Conservation (phyloP, 768 basidiomycete species). For the Polyporus arcularius region DNA sequence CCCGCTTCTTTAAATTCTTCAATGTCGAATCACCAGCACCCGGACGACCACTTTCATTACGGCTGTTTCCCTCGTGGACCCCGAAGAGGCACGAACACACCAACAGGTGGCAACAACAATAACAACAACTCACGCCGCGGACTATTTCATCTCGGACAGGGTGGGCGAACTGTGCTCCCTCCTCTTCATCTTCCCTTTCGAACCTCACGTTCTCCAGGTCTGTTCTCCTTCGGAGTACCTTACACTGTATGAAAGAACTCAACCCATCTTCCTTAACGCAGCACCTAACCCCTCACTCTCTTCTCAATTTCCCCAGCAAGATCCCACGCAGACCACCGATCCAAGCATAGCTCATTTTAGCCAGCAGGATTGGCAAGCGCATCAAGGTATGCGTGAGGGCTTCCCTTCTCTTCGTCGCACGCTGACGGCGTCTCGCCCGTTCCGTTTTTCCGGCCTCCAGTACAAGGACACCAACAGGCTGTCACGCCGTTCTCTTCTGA, state of each 20-base stretch:
- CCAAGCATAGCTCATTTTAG: conserved; percentile 40
- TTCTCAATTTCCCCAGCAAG: conserved; percentile 63
- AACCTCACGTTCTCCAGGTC: conserved; percentile 90
- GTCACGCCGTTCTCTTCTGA: conserved; percentile 35
- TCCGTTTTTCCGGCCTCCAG: conserved; percentile 14
- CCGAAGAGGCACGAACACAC: conserved; percentile 67
- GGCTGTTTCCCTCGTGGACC: conserved; percentile 56
- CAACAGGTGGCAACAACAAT: conserved; percentile 45
- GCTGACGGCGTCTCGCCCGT: conserved; percentile 15
- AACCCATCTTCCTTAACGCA: conserved; percentile 61
- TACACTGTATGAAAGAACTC: conserved; percentile 32
- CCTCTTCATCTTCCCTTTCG: conserved; percentile 83
- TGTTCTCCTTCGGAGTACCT: conserved; percentile 47
- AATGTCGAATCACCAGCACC: conserved; percentile 71
- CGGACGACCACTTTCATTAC: conserved; percentile 69
- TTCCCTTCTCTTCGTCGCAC: conserved; percentile 6
- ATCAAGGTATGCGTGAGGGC: conserved; percentile 25
- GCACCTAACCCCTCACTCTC: conserved; percentile 52
- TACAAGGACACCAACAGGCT: conserved; percentile 19
- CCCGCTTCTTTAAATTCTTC: conserved; percentile 44
- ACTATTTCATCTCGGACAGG: conserved; percentile 77
- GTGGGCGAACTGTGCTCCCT: conserved; percentile 88
- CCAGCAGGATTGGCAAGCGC: conserved; percentile 30
- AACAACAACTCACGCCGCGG: conserved; percentile 47
- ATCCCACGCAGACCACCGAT: conserved; percentile 62